Evolutionary conservation across 1,284 basidiomycete genomes (phyloP).

Genomic region (Tetrapyrgos nigripes): DNA sequence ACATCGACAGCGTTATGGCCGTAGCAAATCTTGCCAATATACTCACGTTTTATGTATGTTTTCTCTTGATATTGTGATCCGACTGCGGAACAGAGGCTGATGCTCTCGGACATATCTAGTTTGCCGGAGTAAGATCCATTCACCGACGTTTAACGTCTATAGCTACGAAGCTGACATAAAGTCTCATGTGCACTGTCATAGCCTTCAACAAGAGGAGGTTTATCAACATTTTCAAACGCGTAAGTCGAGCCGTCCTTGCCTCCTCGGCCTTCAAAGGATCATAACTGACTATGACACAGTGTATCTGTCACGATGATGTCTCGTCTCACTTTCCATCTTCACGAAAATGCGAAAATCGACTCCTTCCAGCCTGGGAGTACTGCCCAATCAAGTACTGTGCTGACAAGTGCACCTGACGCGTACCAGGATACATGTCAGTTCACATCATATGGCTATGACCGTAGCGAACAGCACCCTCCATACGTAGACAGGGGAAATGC

Average conservation of each 20-base stretch:
- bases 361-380: no score
- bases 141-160: no score
- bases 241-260: not conserved
- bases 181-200: not conserved
- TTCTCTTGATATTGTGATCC: not conserved
- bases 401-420: no score
- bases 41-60: constrained; percentile 14
- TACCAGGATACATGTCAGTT: no score
- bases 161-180: no score
- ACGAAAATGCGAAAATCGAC: no score
- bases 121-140: constrained; percentile 8
- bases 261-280: not conserved
- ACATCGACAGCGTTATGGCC: constrained; percentile 14
- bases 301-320: constrained; percentile 15
- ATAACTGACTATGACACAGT: not conserved
- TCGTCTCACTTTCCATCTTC: no score
- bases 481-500: no score
- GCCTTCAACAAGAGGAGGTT: constrained; percentile 9
- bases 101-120: not conserved
- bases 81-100: not conserved
- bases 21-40: constrained; percentile 14
- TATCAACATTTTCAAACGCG: constrained; percentile 15
- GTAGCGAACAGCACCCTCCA: no score
- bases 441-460: no score
- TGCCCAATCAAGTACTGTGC: no score